phyloP scores from a whole-genome alignment of 2,329 filamentous ascomycete genomes.

The Fusarium penzigii region DNA sequence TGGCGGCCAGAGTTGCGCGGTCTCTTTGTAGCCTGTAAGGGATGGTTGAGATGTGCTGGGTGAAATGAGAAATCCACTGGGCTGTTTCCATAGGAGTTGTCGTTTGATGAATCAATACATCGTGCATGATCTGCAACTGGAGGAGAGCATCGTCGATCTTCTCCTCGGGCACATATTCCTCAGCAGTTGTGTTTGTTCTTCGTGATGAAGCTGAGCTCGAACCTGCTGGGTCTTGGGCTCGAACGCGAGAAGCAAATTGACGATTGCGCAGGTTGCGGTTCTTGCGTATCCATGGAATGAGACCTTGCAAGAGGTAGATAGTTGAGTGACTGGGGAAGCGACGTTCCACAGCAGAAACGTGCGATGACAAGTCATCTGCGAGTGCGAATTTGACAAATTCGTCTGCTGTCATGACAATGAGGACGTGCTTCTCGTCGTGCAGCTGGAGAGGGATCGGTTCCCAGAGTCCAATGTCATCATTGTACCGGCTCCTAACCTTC shows the following conservation, averaged over 20 bases:
- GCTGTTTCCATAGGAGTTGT: conserved; percentile 61
- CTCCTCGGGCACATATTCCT: conserved; percentile 64
- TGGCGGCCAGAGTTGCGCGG: conserved; percentile 51
- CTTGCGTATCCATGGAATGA: conserved; percentile 66
- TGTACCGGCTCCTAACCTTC: conserved; percentile 64
- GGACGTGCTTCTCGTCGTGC: conserved; percentile 58
- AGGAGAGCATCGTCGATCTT: conserved; percentile 70
- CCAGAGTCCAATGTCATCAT: conserved; percentile 63
- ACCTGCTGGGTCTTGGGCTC: conserved; percentile 39
- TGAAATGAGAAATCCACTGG: conserved; percentile 72
- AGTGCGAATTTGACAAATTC: conserved; percentile 66
- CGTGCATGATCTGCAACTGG: conserved; percentile 67
- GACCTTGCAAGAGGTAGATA: conserved; percentile 73
- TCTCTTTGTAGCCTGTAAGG: conserved; percentile 65
- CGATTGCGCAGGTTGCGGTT: conserved; percentile 68
- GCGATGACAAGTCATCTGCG: conserved; percentile 54
- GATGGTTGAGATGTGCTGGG: conserved; percentile 75
- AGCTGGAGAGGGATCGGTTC: conserved; percentile 58
- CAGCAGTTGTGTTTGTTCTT: conserved; percentile 35
- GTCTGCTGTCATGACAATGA: conserved; percentile 62
- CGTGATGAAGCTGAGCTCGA: conserved; percentile 32
- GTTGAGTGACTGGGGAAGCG: conserved; percentile 54
- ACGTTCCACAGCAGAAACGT: conserved; percentile 57
- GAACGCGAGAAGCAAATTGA: conserved; percentile 66
- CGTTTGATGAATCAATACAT: conserved; percentile 71